Evolutionary conservation across 805 yeast species (phyloP).

Genomic region (Torulaspora microellipsoides): DNA sequence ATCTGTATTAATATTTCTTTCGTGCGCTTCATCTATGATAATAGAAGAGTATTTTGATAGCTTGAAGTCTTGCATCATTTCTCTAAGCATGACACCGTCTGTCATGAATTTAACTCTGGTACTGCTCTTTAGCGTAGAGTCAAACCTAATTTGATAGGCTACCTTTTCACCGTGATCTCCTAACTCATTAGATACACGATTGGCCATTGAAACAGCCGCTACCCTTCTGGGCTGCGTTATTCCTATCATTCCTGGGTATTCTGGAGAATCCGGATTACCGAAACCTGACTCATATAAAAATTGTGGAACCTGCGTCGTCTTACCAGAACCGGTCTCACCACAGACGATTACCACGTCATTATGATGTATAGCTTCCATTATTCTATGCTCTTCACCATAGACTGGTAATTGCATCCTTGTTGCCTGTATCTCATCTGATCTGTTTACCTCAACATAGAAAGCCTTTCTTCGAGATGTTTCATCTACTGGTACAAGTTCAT

Average conservation of each 20-base stretch:
- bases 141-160: slow-evolving; percentile 80
- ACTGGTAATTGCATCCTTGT: slow-evolving; percentile 78
- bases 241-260: slow-evolving; percentile 91
- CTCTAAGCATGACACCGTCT: slow-evolving; percentile 89
- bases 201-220: slow-evolving; percentile 89
- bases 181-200: slow-evolving; percentile 69
- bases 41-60: slow-evolving; percentile 79
- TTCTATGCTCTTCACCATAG: slow-evolving; percentile 79
- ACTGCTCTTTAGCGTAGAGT: slow-evolving; percentile 54
- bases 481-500: slow-evolving; percentile 58
- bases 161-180: slow-evolving; percentile 69
- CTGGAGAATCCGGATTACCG: slow-evolving; percentile 51
- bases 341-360: slow-evolving; percentile 87
- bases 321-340: slow-evolving; percentile 99
- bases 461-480: slow-evolving; percentile 50
- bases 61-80: slow-evolving; percentile 84
- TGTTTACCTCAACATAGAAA: slow-evolving; percentile 58
- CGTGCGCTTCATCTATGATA: slow-evolving; percentile 97
- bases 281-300: slow-evolving; percentile 90
- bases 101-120: slow-evolving; percentile 88
- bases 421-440: slow-evolving; percentile 63
- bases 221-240: slow-evolving; percentile 94
- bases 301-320: slow-evolving; percentile 97
- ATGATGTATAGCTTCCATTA: slow-evolving; percentile 94
- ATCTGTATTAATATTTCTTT: slow-evolving; percentile 92